Evolutionary conservation across 2,329 filamentous ascomycete genomes (phyloP), one percentile per base, ranked within the genome.

Genomic region (Cercospora sesami): DNA sequence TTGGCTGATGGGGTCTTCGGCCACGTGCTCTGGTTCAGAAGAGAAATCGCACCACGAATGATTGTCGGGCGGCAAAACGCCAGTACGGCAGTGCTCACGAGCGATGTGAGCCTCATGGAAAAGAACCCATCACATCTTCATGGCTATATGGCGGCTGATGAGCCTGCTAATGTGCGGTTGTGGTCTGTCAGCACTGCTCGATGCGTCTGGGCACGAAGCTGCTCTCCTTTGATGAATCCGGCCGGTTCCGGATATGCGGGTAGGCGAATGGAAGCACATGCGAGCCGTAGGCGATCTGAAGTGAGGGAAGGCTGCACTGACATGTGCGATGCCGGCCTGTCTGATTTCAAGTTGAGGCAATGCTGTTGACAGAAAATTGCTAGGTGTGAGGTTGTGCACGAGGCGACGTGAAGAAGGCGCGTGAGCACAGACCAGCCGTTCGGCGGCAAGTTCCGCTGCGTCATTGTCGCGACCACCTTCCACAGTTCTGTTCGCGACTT

Each of bases 381-480:
- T 2, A 36, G 33, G 14, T 42, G 36, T 18, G 36, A 42, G 16
- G 36, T 42, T 23, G 45, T 48, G 45, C n/a, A 59, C 28, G 31
- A 59, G 30, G 9, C 55, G 18, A 59, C n/a, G 30, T 59, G 53
- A 58, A 10, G 53, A 5, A n/a, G 21, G 12, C 21, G 45, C 10
- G 12, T n/a, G 55, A 21, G 55, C 55, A 33, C 55, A n/a, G 28
- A 30, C 55, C 30, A 59, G 10, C 4, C 18, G 28, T 59, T 59
- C 55, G 14, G 10, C 55, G 55, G 55, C 55, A 33, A 6, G 5
- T 21, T 23, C 55, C 55, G 55, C 14, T 21, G 55, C 30, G 55
- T 62, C 60, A 62, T 51, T 62, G 60, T 62, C 60, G 60, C 60
- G 60, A 62, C 39, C 23, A 30, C 60, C 36, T 16, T 42, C 36